Evolutionary conservation across 352 stramenopile species (phyloP).

Genomic region (Plasmopara viticola): DNA sequence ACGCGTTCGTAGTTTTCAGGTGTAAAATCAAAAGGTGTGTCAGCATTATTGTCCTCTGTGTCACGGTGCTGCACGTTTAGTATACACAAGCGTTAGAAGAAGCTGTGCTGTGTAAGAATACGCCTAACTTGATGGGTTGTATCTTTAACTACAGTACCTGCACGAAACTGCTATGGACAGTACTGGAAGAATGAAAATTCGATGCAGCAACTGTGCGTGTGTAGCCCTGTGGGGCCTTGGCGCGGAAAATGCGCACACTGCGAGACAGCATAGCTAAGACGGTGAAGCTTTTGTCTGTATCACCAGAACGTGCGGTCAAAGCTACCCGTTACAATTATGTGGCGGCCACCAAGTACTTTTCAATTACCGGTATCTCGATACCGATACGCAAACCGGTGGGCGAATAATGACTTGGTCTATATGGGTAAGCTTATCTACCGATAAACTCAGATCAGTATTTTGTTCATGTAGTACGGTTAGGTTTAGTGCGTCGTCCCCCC

Average conservation of each 20-base stretch:
- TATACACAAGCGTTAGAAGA: not conserved
- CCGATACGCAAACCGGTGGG: no score
- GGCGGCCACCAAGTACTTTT: no score
- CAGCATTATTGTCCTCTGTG: conserved; percentile 93
- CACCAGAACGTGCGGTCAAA: conserved; percentile 11
- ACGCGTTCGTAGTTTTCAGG: conserved; percentile 96
- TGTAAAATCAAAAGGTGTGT: conserved; percentile 97
- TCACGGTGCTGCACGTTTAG: conserved; percentile 86
- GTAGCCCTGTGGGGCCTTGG: conserved; percentile 21
- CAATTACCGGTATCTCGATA: no score
- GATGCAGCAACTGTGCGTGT: conserved; percentile 9
- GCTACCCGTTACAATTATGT: not conserved
- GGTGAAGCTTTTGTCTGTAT: conserved; percentile 17
- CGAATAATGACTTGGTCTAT: no score
- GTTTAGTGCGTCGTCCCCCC: no score
- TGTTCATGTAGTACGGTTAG: no score
- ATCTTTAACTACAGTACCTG: conserved; percentile 23
- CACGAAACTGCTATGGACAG: conserved; percentile 32
- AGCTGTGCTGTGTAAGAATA: conserved; percentile 1
- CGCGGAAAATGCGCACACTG: conserved; percentile 42
- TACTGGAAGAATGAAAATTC: conserved; percentile 46
- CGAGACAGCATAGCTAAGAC: conserved; percentile 50
- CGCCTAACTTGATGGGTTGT: not conserved
- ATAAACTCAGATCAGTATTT: no score
- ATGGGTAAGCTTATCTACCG: no score